Base-by-base conservation (phyloP, 2,329 filamentous ascomycete species). In the Trichophyton simii region DNA sequence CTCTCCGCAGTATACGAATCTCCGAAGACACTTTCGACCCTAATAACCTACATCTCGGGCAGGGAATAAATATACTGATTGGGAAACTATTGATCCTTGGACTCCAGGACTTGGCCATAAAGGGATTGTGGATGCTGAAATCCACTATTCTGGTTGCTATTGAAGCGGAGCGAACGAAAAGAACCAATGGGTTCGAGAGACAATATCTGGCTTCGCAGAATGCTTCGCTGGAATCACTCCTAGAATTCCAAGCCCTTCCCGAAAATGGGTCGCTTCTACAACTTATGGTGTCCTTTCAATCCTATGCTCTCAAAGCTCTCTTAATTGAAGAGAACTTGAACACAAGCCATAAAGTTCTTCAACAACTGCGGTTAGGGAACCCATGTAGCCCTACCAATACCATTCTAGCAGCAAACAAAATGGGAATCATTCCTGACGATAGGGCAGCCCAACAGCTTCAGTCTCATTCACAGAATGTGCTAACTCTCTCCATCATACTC, bases 401-500 rank as follows among this genome's bases (percentile, higher is more conserved):
- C 1, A 76, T 77, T 44, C 38, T 72, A 57, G 67, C 67, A 20
- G 76, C 75, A 2, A 59, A 74, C 13, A 69, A 76, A n/a, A 65
- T 68, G 2, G 71, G 72, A 3, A 65, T 62, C n/a, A 60, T 78
- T 4, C 61, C 69, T 2, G 68, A 67, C 28, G 75, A 76, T 42
- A 76, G 76, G 61, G 73, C 74, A 28, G 74, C 74, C 11, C 65
- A 73, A 20, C 76, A 79, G 62, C 67, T 79, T n/a, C 74, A 78
- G 61, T 65, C 75, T 1, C 67, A 78, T 4, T 75, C 77, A 1
- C 76, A 75, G 61, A 72, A 68, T 2, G 63, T 79, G 4, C 55
- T 73, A 13, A 73, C 75, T 7, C 65, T 77, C 13, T 69, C 68
- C 1, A 63, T 65, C 18, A 60, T 62, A 28, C 62, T 60, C 6